Base-by-base conservation (phyloP, 2,329 filamentous ascomycete genomes). In the Clathrospora elynae region DNA sequence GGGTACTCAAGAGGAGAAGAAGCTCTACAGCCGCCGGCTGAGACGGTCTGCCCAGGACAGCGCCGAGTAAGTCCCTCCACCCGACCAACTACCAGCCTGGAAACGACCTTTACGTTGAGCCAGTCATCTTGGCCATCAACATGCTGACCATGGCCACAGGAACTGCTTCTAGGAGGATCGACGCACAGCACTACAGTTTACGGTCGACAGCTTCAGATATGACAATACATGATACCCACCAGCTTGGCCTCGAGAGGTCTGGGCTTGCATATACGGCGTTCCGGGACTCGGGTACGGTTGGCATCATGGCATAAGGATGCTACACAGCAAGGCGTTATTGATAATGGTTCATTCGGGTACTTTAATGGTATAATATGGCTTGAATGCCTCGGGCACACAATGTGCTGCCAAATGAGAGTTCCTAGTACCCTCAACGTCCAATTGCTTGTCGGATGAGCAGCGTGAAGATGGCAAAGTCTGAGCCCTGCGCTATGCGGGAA, bases 21-120 rank as follows among this genome's bases (percentile, higher is more conserved):
- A 91, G 71, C 73, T 83, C 53, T 97, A 97, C 73, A 90, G 87
- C 59, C 83, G 92, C 38, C 83, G 83, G 49, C 76, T 97, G 49
- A 82, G 92, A 38, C 81, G 89, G 59, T 88, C 87, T 7, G 87
- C 93, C 3, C 87, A 77, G 57, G 74, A 75, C 33, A 77, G 74
- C 53, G 67, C 71, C 50, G 76, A 78, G 70, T 74, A 57, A 60
- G 69, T 61, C 1, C 18, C 0, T 2, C 2, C 5, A n/a, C 7
- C 24, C 12, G 22, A 19, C 19, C 19, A 17, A 4, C 8, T 6
- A 23, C 8, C 12, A 3, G n/a, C 6, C 2, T 3, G 19, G 13
- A 24, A 12, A 18, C 41, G 33, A 46, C 33, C n/a, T 4, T 13
- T 8, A 18, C 20, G 11, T n/a, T n/a, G n/a, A n/a, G n/a, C n/a